Conservation (phyloP, 192 early-diverging fungal species). For the Spinellus fusiger region DNA sequence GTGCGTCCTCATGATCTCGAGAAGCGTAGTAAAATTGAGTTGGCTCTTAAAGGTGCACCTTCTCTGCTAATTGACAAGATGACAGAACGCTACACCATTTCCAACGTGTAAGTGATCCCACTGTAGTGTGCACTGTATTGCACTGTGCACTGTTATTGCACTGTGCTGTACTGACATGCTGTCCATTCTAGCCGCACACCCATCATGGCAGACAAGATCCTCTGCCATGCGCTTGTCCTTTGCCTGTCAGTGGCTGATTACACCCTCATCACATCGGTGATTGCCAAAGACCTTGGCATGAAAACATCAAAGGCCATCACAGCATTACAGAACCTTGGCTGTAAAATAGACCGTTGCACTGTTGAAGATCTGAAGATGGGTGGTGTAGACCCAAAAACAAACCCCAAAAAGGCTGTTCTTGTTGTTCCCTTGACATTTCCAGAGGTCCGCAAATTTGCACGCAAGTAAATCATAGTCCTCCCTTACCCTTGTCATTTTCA, state of each 20-base stretch:
- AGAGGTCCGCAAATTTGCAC: conserved; percentile 14
- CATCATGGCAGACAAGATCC: conserved; percentile 65
- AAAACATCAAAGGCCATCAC: conserved; percentile 37
- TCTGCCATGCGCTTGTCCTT: conserved; percentile 70
- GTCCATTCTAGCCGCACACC: conserved; percentile 41
- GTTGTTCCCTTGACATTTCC: conserved; percentile 28
- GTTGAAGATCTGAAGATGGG: conserved; percentile 20
- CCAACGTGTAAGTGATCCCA: conserved; percentile 45
- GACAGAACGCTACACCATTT: conserved; percentile 57
- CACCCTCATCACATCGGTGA: conserved; percentile 49
- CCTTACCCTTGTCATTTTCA: no score
- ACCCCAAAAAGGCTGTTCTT: conserved; percentile 18
- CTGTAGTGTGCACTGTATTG: no score
- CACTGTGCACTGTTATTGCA: no score
- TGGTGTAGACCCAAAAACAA: background rate
- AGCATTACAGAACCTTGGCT: conserved; percentile 40
- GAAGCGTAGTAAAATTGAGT: conserved; percentile 43
- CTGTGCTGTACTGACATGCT: no score
- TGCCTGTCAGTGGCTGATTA: conserved; percentile 69
- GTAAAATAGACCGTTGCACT: conserved; percentile 34
- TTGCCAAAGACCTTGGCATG: conserved; percentile 62
- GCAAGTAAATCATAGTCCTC: conserved; percentile 9
- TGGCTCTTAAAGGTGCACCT: conserved; percentile 49
- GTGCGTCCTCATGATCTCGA: conserved; percentile 35
- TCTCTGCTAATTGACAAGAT: conserved; percentile 52